These are phyloP conservation scores for Plasmodium ovale DNA, from an alignment of 169 alveolate species.

Conservation along the genomic window DNA sequence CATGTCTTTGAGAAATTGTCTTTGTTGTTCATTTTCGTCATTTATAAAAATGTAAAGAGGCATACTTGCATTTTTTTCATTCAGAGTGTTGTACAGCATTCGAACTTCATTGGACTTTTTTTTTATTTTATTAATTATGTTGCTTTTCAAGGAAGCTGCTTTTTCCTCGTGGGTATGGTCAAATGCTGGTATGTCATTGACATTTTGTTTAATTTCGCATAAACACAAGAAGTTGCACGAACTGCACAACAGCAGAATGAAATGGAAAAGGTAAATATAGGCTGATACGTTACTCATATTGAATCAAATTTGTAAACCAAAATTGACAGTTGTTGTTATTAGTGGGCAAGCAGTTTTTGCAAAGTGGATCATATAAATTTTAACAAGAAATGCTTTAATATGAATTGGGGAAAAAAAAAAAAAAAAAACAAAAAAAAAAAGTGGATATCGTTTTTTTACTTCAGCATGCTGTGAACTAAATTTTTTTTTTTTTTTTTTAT, in stretches of 20 bases:
- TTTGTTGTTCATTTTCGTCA: conserved; percentile 51
- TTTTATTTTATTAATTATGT: conserved; percentile 47
- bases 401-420: neutral
- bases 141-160: neutral
- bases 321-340: neutral
- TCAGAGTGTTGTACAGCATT: conserved; percentile 16
- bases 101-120: conserved; percentile 41
- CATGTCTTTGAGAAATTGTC: conserved; percentile 10
- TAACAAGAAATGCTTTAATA: too few species aligned
- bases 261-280: neutral
- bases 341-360: neutral
- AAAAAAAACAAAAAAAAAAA: too few species aligned
- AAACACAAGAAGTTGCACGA: neutral
- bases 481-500: too few species aligned
- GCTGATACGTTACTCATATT: neutral
- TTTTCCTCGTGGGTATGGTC: neutral
- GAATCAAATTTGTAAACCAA: neutral
- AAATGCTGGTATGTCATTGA: neutral
- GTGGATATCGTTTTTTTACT: neutral
- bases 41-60: conserved; percentile 60
- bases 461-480: too few species aligned
- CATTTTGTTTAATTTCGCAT: neutral
- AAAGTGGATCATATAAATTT: too few species aligned
- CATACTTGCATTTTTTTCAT: conserved; percentile 5
- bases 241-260: neutral